Evolutionary conservation across 2,329 filamentous ascomycete genomes (phyloP), one percentile per base, ranked within the genome.

Genomic region (Diaporthe capsici): DNA sequence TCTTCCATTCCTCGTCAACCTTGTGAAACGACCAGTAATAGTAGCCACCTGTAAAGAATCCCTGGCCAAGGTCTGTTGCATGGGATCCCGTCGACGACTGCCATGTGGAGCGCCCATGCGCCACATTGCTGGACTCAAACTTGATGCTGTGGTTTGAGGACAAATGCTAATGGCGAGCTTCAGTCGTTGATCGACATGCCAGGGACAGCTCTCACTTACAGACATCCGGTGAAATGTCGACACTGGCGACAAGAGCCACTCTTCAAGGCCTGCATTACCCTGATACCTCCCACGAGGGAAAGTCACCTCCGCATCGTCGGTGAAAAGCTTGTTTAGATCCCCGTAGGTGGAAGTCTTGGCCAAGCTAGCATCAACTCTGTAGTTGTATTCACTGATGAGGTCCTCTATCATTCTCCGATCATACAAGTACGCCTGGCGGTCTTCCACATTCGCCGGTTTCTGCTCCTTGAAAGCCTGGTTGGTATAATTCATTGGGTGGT

Each of bases 21-120:
- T 53, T 68, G n/a, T 22, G 65, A 42, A 68, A 68, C 4, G 47
- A 39, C 65, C 65, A 68, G 47, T 53, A 68, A 39, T 68, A 68
- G 28, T 53, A 68, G 12, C 65, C 65, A 31, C 65, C 65, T 3
- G 47, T 37, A 22, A 53, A 61, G 37, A 25, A 51, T 63, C 4
- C 49, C 22, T 53, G 22, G 3, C 22, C 22, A n/a, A 53, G 5
- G 13, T 68, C 47, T 25, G 22, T 53, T 39, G 31, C 49, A 22
- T 68, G 47, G 4, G 51, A n/a, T 17, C 65, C 65, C 8, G 65
- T 34, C 2, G 65, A 39, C 3, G 65, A 68, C 65, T 53, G 31
- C 65, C 65, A 53, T 0, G 65, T n/a, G 6, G 47, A 68, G 2
- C 65, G 47, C 4, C 65, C 65, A n/a, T 68, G n/a, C 3, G 47